Evolutionary conservation across 2,329 filamentous ascomycete species (phyloP), one percentile per base, ranked within the genome.

Genomic region (Fusarium azukiicola): DNA sequence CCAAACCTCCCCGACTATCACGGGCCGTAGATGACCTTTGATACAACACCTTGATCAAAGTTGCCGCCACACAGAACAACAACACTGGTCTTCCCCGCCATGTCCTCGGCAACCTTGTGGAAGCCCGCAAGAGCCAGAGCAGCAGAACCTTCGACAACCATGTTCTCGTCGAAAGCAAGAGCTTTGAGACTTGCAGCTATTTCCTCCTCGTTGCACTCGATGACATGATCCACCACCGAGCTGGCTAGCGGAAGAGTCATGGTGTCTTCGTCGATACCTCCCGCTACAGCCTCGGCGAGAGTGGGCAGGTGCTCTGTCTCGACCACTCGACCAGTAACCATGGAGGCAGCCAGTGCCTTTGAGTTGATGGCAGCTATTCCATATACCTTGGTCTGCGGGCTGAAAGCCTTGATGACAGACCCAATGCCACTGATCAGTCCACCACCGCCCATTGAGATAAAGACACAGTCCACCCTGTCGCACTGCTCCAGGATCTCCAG

Each of bases 381-480:
- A 32, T 76, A 82, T n/a, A 82, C 47, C 36, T 52, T 77, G 5
- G 74, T 77, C 3, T n/a, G 40, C 2, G 81, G 81, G 23, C 52
- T 76, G 42, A 83, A 83, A 7, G 81, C 76, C 44, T 81, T 83
- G 66, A 81, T 63, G 14, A 82, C 81, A 23, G 81, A 76, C 5
- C 81, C 80, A 36, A 83, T 79, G 27, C 81, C 81, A 36, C 80
- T 77, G 58, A 83, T 77, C 13, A 83, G 72, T 0, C 81, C 80
- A 27, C 79, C 80, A 21, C 81, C 81, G 19, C 81, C 80, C 79
- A 83, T 81, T 32, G 81, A 74, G 32, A 83, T 71, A 67, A 83
- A 83, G 21, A 81, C 27, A 36, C 77, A 82, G 32, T 83, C 80
- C 8, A 81, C 75, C 4, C 72, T 50, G 23, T 23, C 44, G 42